Base-by-base conservation (phyloP, 2,329 filamentous ascomycete species). In the Diaporthe velutina region DNA sequence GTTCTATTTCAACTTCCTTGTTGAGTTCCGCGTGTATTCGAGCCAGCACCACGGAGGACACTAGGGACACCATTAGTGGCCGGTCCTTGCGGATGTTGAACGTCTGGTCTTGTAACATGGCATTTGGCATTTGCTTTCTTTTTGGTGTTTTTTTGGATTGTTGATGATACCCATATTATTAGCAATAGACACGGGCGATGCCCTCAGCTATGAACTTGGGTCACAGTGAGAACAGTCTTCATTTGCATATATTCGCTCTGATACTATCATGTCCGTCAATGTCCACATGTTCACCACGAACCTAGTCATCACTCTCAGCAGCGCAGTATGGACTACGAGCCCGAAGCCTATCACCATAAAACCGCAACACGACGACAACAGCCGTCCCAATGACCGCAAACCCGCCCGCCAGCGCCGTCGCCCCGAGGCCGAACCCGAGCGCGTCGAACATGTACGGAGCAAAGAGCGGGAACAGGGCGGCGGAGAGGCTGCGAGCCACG, bases 401-500 rank as follows among this genome's bases (percentile, higher is more conserved):
- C 4, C 68, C 68, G 3, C 38, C 54, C 9, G 68, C 54, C 25
- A 71, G 54, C 2, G 68, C 68, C 22, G 54, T 71, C 1, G 68
- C 68, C 5, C 54, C 68, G 1, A 71, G 55, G 2, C 54, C 68
- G 38, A 70, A 70, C 1, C 67, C 67, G 0, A 58, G 40, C 8
- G 67, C 67, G 6, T 70, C 40, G 15, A 58, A 60, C 68, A 71
- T 60, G 54, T 71, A 71, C 22, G 68, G 68, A 0, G 68, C 68
- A 19, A 71, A 71, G 1, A 73, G 71, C 38, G 71, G 71, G 58
- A 73, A 66, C 28, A 54, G 10, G 3, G 45, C 50, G 1, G 58
- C 38, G 4, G 60, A 38, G 2, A 79, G 40, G 22, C 76, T 77
- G 8, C 77, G 76, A 15, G 76, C 42, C 9, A 79, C 73, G 1